A percentile compares a stretch with the other conserved stretches of the same genome.
Evolutionary conservation across 306 rosid species (phyloP).

Genomic region (Dryas alaskensis): DNA sequence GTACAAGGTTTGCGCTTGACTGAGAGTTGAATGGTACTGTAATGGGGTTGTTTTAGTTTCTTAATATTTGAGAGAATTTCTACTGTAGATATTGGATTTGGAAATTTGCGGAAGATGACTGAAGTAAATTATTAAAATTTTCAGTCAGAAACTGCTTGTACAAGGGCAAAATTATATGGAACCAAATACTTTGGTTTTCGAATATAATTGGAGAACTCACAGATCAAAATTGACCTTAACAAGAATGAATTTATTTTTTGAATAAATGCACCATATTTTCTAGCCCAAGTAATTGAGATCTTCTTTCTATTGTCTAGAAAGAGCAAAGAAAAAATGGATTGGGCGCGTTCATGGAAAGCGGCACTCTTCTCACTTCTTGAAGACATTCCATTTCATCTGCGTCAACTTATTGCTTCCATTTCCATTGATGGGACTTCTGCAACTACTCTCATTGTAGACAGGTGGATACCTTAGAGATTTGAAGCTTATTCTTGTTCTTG

Average conservation of each 20-base stretch:
- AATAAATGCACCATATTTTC: not conserved
- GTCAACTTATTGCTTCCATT: conserved; percentile 56
- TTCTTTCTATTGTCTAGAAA: conserved; percentile 66
- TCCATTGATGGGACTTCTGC: conserved; percentile 97
- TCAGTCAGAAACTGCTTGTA: not conserved
- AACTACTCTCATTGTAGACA: conserved; percentile 77
- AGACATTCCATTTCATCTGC: conserved; percentile 59
- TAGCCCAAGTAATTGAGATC: conserved; percentile 25
- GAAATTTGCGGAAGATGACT: not conserved
- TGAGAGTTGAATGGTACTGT: not conserved
- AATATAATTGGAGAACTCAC: not conserved
- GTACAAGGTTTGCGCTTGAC: not conserved
- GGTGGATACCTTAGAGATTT: conserved; percentile 40
- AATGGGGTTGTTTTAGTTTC: not conserved
- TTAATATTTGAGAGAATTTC: not conserved
- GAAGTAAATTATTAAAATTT: not conserved
- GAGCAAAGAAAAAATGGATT: conserved; percentile 63
- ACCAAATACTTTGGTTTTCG: not conserved
- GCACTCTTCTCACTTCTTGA: conserved; percentile 68
- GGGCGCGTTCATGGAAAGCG: conserved; percentile 76
- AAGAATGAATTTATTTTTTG: not conserved
- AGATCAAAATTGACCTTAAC: not conserved
- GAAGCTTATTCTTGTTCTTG: not conserved
- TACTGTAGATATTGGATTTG: not conserved
- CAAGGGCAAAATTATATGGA: not conserved